Percentiles rank a stretch among this genome's conserved stretches.
phyloP scores from a whole-genome alignment of 2,329 filamentous ascomycete species.

The Sarocladium oryzae region DNA sequence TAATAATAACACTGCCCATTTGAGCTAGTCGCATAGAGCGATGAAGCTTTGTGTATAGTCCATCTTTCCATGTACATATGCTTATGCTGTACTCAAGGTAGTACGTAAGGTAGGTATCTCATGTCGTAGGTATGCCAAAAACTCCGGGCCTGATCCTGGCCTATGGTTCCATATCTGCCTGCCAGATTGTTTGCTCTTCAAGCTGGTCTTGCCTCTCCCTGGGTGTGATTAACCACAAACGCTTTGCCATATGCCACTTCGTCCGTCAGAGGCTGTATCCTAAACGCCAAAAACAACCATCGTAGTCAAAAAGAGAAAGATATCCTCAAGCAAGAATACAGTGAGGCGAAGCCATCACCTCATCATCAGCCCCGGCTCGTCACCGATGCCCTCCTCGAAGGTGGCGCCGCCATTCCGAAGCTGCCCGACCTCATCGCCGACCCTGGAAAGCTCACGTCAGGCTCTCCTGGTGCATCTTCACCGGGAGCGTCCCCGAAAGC shows the following conservation, averaged over 20 bases:
- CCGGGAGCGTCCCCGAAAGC: slow-evolving; percentile 32
- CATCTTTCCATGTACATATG: too few relatives aligned
- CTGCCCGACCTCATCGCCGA: slow-evolving; percentile 21
- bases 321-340: neutral
- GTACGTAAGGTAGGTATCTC: too few relatives aligned
- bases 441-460: slow-evolving; percentile 39
- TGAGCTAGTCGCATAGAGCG: too few relatives aligned
- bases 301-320: neutral
- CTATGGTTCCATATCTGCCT: neutral
- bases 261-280: neutral
- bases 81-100: too few relatives aligned
- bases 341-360: neutral
- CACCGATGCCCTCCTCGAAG: slow-evolving; percentile 40
- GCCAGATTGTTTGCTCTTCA: too few relatives aligned
- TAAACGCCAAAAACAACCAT: neutral
- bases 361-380: slow-evolving; percentile 36
- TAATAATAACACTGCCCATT: too few relatives aligned
- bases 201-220: too few relatives aligned
- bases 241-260: too few relatives aligned
- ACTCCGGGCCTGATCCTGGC: neutral
- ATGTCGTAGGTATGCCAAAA: neutral
- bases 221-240: too few relatives aligned
- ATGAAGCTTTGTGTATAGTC: too few relatives aligned
- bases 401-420: slow-evolving; percentile 35
- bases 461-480: slow-evolving; percentile 54